These are phyloP conservation scores for Cercospora nicotianae DNA, from an alignment of 2,329 filamentous ascomycete genomes.

Conservation along the genomic window DNA sequence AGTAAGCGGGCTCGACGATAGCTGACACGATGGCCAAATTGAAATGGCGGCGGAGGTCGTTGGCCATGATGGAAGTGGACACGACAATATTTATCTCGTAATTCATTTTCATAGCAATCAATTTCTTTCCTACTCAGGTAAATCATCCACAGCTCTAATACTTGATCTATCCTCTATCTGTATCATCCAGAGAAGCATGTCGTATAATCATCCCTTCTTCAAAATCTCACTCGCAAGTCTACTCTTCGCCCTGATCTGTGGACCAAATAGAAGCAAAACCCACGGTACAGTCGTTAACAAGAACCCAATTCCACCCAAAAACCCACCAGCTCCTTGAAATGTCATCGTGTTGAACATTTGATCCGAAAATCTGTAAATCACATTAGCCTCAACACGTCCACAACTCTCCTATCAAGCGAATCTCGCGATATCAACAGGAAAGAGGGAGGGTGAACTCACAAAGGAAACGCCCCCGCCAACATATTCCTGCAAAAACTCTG, in stretches of 20 bases:
- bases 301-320: conserved; percentile 71
- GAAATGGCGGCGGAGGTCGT: too few relatives aligned
- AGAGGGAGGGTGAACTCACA: conserved; percentile 41
- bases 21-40: not conserved
- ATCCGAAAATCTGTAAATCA: conserved; percentile 54
- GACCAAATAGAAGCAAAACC: conserved; percentile 77
- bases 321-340: conserved; percentile 67
- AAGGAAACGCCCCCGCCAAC: conserved; percentile 75
- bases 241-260: conserved; percentile 71
- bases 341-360: conserved; percentile 73
- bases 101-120: not conserved
- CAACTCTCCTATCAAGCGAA: too few relatives aligned
- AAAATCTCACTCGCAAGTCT: conserved; percentile 62
- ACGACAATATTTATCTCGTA: not conserved
- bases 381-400: not conserved
- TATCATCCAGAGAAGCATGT: not conserved
- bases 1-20: not conserved
- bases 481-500: conserved; percentile 86
- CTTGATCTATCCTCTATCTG: not conserved
- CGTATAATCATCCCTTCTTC: not conserved
- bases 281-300: conserved; percentile 79
- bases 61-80: too few relatives aligned
- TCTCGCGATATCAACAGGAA: too few relatives aligned
- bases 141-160: too few relatives aligned
- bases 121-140: not conserved